Evolutionary conservation across 1,284 basidiomycete species (phyloP).

Genomic region (Trametes versicolor): DNA sequence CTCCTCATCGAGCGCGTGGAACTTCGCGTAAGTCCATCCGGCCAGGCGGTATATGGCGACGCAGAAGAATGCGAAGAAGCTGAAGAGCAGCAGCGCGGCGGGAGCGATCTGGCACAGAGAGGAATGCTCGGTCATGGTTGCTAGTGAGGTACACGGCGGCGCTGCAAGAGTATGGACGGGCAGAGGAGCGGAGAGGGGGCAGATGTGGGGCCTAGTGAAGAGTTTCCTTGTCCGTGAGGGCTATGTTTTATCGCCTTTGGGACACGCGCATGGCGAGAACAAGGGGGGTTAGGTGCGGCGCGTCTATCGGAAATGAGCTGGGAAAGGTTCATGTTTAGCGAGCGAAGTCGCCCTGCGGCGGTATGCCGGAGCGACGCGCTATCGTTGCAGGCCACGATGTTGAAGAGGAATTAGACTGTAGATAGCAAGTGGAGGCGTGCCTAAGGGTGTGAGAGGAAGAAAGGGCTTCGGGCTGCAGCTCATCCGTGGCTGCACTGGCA

Average conservation of each 20-base stretch:
- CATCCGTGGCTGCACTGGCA: neutral
- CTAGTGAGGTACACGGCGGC: too few species aligned
- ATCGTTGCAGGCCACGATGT: neutral
- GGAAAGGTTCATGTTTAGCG: too few species aligned
- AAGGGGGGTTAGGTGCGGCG: too few species aligned
- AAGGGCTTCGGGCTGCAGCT: neutral
- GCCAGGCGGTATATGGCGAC: neutral
- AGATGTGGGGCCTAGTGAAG: too few species aligned
- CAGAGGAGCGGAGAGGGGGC: too few species aligned
- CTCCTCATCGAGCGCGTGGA: neutral
- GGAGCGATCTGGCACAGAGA: neutral
- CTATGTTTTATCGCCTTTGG: too few species aligned
- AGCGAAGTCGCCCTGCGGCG: too few species aligned
- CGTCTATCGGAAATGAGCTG: too few species aligned
- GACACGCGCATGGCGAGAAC: too few species aligned
- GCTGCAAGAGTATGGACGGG: too few species aligned
- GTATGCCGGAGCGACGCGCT: neutral
- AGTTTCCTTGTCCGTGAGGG: too few species aligned
- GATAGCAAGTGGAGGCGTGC: neutral
- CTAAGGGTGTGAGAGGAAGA: neutral
- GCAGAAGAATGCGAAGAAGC: neutral
- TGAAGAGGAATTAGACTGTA: neutral
- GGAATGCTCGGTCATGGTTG: too few species aligned
- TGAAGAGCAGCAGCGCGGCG: neutral
- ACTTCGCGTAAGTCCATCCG: neutral